Conservation (phyloP, 345 rosid species). For the Eucalyptus tenuipes region DNA sequence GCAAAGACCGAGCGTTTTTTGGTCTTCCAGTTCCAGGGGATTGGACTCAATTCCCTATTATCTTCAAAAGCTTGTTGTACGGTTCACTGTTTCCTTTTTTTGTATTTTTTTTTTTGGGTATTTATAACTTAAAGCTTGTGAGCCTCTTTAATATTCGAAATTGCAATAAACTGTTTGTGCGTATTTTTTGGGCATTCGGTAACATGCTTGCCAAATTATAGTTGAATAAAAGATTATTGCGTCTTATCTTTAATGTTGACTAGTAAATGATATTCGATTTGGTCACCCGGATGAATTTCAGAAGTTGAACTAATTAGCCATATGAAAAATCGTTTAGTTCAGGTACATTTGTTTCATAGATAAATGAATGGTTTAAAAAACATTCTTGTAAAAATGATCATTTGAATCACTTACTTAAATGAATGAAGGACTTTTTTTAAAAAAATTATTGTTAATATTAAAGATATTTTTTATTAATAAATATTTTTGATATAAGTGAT, state of each 20-base stretch:
- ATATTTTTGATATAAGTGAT: accelerated
- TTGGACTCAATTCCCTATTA: neutral
- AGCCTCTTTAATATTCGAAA: neutral
- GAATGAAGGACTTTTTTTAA: accelerated
- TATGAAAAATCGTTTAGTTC: neutral
- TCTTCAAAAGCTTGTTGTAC: neutral
- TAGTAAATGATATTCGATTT: neutral
- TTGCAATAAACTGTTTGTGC: neutral
- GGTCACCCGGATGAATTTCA: neutral
- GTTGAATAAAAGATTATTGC: neutral
- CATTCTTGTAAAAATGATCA: neutral
- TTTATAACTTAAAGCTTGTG: neutral
- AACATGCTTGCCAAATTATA: neutral
- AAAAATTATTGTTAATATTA: neutral
- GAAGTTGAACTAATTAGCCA: neutral
- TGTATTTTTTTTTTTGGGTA: neutral
- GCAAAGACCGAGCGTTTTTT: neutral
- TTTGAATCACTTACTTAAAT: accelerated
- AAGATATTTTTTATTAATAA: neutral
- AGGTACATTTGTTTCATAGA: neutral
- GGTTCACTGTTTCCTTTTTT: neutral
- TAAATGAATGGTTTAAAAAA: neutral
- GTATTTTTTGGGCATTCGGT: neutral
- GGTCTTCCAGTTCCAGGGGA: neutral
- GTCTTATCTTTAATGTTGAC: neutral